Conservation (phyloP, 495 filamentous ascomycete genomes). For the Thermochaetoides thermophila region DNA sequence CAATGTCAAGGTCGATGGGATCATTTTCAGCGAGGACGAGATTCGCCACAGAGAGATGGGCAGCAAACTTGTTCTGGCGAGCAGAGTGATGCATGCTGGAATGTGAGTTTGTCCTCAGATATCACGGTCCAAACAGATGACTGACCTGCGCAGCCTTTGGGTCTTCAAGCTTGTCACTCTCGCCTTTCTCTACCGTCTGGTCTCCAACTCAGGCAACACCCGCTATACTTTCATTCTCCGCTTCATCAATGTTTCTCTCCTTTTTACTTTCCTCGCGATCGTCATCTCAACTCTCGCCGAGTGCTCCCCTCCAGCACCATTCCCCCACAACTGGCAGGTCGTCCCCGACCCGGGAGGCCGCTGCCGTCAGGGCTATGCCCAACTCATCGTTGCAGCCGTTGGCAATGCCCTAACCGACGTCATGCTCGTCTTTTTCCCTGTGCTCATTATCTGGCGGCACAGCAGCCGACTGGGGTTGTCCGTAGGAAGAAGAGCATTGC, state of each 20-base stretch:
- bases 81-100: slow-evolving; percentile 49
- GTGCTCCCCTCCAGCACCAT: slow-evolving; percentile 79
- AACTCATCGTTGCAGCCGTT: slow-evolving; percentile 75
- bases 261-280: slow-evolving; percentile 70
- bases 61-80: slow-evolving; percentile 46
- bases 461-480: too few species aligned
- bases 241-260: too few species aligned
- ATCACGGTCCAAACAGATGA: background rate
- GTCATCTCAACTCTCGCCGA: slow-evolving; percentile 70
- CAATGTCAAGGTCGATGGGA: slow-evolving; percentile 40
- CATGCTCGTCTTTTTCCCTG: slow-evolving; percentile 70
- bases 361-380: slow-evolving; percentile 71
- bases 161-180: slow-evolving; percentile 76
- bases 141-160: slow-evolving; percentile 59
- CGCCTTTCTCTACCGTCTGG: slow-evolving; percentile 74
- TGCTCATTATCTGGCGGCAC: too few species aligned
- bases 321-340: slow-evolving; percentile 82
- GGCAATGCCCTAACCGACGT: slow-evolving; percentile 82
- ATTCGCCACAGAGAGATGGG: slow-evolving; percentile 38
- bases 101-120: slow-evolving; percentile 35
- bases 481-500: slow-evolving; percentile 42
- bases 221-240: slow-evolving; percentile 50
- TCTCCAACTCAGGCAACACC: slow-evolving; percentile 43
- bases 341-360: slow-evolving; percentile 70
- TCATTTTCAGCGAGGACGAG: slow-evolving; percentile 25